Evolutionary conservation across 148 eudicot genomes (phyloP), one percentile per base, ranked within the genome.

Genomic region (Persicaria maculosa): DNA sequence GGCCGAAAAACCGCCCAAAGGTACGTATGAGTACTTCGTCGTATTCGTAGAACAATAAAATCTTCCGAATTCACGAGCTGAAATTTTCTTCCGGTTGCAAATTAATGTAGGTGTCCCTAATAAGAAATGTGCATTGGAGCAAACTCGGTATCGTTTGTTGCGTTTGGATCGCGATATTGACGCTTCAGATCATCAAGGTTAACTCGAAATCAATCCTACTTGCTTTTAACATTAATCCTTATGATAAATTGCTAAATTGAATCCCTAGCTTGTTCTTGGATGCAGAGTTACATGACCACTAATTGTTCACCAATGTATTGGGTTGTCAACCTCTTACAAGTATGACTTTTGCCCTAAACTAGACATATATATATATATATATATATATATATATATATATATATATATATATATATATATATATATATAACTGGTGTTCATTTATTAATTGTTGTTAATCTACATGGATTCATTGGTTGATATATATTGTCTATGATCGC

Each of bases 291-390:
- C 65, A 84, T 31, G 40, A 31, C 85, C 9, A 44, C 79, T 16
- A 84, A 83, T 75, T 89, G 93, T 68, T 84, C 93, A 25, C 53
- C 73, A 4, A 72, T 45, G 71, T 89, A 79, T 50, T 89, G 93
- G 93, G 64, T 50, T 6, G 52, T 83, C 61, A 84, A 87, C 73
- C 74, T 87, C 45, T 40, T 77, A 73, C 93, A 89, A 90, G 93
- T 89, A 85, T 45, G 25, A 44, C 47, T 11, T n/a, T 8, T 62
- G 9, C 57, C 48, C 50, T 8, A 7, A 31, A 47, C 44, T 59
- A 17, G 5, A 64, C 43, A 22, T 9, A 25, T 20, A 62, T 36
- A 25, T 4, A n/a, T n/a, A n/a, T n/a, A n/a, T n/a, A n/a, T n/a
- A n/a, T n/a, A n/a, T n/a, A n/a, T n/a, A n/a, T n/a, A n/a, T n/a